These are phyloP conservation scores for Tephrocybe sp. DNA, from an alignment of 768 basidiomycete genomes.

Conservation along the genomic window DNA sequence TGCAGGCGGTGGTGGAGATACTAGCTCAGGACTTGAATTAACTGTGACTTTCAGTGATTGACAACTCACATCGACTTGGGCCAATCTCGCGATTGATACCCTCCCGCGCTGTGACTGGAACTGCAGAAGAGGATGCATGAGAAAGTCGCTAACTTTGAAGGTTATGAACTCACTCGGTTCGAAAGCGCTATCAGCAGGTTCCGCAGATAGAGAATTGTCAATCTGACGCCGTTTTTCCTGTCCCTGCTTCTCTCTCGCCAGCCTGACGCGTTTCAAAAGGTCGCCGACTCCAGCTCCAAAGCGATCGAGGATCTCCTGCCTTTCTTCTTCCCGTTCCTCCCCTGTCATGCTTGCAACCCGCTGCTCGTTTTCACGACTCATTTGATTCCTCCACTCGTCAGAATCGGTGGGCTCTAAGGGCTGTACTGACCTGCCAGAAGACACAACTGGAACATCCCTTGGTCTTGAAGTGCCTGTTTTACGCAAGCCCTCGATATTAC, in stretches of 20 bases:
- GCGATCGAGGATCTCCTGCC: constrained; percentile 61
- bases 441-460: constrained; percentile 26
- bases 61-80: constrained; percentile 13
- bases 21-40: constrained; percentile 13
- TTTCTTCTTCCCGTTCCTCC: constrained; percentile 66
- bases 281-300: constrained; percentile 71
- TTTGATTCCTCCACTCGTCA: constrained; percentile 51
- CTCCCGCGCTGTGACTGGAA: constrained; percentile 17
- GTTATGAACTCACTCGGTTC: constrained; percentile 16
- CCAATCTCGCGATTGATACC: constrained; percentile 1
- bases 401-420: constrained; percentile 13
- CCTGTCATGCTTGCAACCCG: constrained; percentile 66
- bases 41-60: background rate
- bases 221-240: constrained; percentile 9
- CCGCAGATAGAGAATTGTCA: background rate
- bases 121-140: background rate
- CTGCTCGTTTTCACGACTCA: constrained; percentile 64
- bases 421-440: constrained; percentile 7
- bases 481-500: constrained; percentile 38
- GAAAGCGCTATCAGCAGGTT: constrained; percentile 1
- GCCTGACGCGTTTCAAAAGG: constrained; percentile 53
- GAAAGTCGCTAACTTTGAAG: background rate
- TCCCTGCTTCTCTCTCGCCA: constrained; percentile 38
- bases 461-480: constrained; percentile 20
- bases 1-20: constrained; percentile 41